A percentile compares a stretch with the other conserved stretches of the same genome.
phyloP scores from a whole-genome alignment of 2,329 filamentous ascomycete species.

The Aaosphaeria pasadenensis region DNA sequence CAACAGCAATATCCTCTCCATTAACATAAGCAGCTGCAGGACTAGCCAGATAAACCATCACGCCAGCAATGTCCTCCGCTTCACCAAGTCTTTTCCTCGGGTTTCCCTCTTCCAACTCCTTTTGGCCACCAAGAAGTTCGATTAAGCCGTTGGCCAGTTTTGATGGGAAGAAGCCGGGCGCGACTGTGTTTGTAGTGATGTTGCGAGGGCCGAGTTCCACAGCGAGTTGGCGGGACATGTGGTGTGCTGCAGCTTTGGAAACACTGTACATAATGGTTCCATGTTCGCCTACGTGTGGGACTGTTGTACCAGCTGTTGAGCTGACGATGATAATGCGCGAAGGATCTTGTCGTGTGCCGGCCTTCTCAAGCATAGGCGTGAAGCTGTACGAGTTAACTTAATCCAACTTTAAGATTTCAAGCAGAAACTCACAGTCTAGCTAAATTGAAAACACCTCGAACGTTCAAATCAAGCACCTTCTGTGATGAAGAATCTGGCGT shows the following conservation, averaged over 20 bases:
- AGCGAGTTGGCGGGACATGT: conserved; percentile 37
- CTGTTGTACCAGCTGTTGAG: conserved; percentile 35
- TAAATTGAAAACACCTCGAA: conserved; percentile 40
- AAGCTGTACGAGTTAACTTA: conserved; percentile 17
- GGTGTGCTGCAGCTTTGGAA: conserved; percentile 40
- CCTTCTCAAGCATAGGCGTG: conserved; percentile 32
- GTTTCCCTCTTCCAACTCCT: conserved; percentile 37
- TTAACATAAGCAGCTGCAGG: conserved; percentile 29
- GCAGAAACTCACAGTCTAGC: conserved; percentile 26
- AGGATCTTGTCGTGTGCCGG: conserved; percentile 28
- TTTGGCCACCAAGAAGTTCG: conserved; percentile 36
- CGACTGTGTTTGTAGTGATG: conserved; percentile 38
- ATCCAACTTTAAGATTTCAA: not conserved
- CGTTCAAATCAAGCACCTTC: conserved; percentile 40
- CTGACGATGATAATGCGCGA: conserved; percentile 38
- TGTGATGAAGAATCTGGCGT: conserved; percentile 34
- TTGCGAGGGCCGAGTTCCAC: conserved; percentile 39
- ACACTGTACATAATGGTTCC: conserved; percentile 40
- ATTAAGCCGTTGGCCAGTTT: conserved; percentile 38
- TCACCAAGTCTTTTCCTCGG: conserved; percentile 31
- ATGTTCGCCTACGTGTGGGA: conserved; percentile 35
- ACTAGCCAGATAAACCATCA: conserved; percentile 34
- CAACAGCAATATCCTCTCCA: conserved; percentile 30
- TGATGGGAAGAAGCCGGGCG: conserved; percentile 40
- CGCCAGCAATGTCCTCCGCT: conserved; percentile 36